Evolutionary conservation across 2,329 filamentous ascomycete species (phyloP).

Genomic region (Paramyrothecium roridum): DNA sequence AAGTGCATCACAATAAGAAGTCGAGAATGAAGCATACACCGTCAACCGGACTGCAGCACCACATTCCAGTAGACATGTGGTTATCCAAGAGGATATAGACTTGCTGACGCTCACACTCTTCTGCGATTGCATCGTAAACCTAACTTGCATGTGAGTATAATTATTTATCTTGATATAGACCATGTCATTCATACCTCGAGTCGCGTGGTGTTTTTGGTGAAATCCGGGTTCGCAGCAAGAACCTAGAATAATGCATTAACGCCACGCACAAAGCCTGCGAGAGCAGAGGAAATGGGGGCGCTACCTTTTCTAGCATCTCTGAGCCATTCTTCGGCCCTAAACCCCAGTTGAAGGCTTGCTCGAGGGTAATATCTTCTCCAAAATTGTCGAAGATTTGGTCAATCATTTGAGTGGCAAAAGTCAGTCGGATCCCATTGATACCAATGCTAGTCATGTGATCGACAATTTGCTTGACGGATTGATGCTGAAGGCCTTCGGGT

Average conservation of each 20-base stretch:
- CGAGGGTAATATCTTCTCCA: not conserved
- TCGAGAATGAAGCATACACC: not conserved
- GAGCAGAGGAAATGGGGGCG: no score
- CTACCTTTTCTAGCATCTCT: not conserved
- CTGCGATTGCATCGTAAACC: not conserved
- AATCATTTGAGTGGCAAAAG: not conserved
- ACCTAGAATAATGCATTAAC: not conserved
- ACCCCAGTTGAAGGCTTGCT: not conserved
- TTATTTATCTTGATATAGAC: not conserved
- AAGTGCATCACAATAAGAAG: no score
- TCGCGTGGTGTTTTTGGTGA: not conserved
- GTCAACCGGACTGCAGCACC: not conserved
- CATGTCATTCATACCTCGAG: not conserved
- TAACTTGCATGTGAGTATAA: not conserved
- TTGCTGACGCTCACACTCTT: not conserved
- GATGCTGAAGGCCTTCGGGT: not conserved
- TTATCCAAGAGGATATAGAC: not conserved
- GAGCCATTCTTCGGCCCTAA: not conserved
- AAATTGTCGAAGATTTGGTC: not conserved
- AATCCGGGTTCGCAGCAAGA: not conserved
- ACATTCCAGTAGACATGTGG: not conserved
- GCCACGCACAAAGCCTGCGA: no score
- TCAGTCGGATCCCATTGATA: not conserved
- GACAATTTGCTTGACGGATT: not conserved
- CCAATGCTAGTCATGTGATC: not conserved